Base-by-base conservation (phyloP, 352 stramenopile genomes). In the Elongisporangium prolatum region DNA sequence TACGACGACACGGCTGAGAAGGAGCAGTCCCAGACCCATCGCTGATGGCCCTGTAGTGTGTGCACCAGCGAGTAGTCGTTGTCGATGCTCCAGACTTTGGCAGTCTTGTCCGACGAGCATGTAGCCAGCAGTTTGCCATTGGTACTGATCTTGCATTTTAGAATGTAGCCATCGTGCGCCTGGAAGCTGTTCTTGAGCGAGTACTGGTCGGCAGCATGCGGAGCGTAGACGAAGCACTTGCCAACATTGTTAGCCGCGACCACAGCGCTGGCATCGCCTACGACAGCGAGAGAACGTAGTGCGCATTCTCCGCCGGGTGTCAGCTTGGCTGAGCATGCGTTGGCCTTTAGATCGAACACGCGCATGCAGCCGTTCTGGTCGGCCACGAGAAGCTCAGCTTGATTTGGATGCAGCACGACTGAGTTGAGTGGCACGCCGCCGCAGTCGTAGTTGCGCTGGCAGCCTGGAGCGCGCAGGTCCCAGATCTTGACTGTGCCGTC, bases 1-100 rank as follows among this genome's bases (percentile, higher is more conserved):
- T 99, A 99, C 49, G 86, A 97, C 18, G 91, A 98, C 60, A 99
- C 97, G 10, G 97, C 97, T 50, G 89, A 98, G 82, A 99, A 99
- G 5, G 91, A 92, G 54, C 93, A 97, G 76, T 99, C 97, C 96
- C 97, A 99, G 11, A 99, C 97, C 97, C 97, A 99, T 58, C 96
- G 92, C 60, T 96, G 87, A 67, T 98, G 93, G 20, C 88, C 80
- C 58, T 92, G 80, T 44, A 94, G 68, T 54, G 86, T 95, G 63
- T 93, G 80, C 52, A 92, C 68, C 9, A 93, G 71, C 18, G 21
- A 25, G 48, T 51, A 24, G 48, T 22, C 48, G n/a, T 51, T 17
- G n/a, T 51, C 48, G 48, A 89, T 68, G 64, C 71, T 84, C 84
- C 91, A 98, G 21, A 98, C 67, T 68, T 97, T 96, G 21, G 93